Evolutionary conservation across 805 yeast species (phyloP).

Genomic region (Starmerella potacharoeniae): DNA sequence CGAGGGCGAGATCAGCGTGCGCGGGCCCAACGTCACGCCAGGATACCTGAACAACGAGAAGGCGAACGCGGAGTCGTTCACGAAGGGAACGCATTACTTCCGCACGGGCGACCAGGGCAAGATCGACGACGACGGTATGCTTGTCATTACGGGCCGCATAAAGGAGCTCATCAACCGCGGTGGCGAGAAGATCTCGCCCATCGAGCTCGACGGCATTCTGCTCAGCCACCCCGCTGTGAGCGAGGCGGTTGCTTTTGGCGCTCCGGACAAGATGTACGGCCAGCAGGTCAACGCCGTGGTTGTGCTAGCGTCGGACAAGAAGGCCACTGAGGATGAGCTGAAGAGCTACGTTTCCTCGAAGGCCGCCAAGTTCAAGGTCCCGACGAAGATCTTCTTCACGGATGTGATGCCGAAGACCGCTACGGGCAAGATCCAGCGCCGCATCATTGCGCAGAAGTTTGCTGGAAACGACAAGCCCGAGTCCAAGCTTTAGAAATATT

Average conservation of each 20-base stretch:
- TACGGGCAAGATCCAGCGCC: slow-evolving; percentile 65
- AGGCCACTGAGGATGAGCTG: slow-evolving; percentile 34
- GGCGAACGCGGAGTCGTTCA: slow-evolving; percentile 59
- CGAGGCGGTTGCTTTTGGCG: slow-evolving; percentile 64
- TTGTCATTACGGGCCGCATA: slow-evolving; percentile 55
- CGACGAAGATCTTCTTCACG: slow-evolving; percentile 45
- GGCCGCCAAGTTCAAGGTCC: slow-evolving; percentile 50
- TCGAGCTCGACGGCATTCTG: slow-evolving; percentile 53
- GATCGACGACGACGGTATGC: slow-evolving; percentile 46
- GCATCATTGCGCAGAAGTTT: slow-evolving; percentile 44
- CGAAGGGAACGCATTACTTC: slow-evolving; percentile 44
- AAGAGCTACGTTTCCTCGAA: slow-evolving; percentile 35
- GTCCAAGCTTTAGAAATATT: slow-evolving; percentile 7
- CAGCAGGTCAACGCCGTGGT: slow-evolving; percentile 62
- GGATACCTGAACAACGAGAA: slow-evolving; percentile 63
- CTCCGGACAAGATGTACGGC: slow-evolving; percentile 55
- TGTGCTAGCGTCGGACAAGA: slow-evolving; percentile 38
- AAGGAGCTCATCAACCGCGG: slow-evolving; percentile 68
- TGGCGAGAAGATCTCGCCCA: slow-evolving; percentile 67
- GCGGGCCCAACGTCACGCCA: slow-evolving; percentile 56
- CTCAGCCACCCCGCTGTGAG: slow-evolving; percentile 50
- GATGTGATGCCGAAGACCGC: slow-evolving; percentile 62
- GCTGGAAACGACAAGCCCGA: slow-evolving; percentile 12
- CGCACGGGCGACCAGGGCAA: slow-evolving; percentile 72
- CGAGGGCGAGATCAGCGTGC: slow-evolving; percentile 59